phyloP scores from a whole-genome alignment of 495 filamentous ascomycete genomes.

The Chaetomium fimeti region DNA sequence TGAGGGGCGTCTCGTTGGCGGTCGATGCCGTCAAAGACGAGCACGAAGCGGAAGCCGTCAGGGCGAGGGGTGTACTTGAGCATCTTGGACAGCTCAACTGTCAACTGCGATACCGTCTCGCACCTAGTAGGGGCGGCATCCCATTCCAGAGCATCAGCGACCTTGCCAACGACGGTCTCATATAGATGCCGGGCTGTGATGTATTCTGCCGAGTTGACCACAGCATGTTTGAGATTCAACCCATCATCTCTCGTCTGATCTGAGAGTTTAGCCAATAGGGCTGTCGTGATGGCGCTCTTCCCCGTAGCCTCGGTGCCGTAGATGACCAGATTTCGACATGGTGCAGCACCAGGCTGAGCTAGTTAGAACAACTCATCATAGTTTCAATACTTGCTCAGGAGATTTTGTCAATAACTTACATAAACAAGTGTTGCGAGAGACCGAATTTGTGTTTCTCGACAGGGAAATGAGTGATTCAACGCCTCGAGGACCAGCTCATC shows the following conservation, averaged over 20 bases:
- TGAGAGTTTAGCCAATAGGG: conserved; percentile 51
- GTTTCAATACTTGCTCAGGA: not conserved
- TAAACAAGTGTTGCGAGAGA: conserved; percentile 61
- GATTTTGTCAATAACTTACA: conserved; percentile 44
- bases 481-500: conserved; percentile 53
- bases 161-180: conserved; percentile 58
- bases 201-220: conserved; percentile 79
- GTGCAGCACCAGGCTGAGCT: conserved; percentile 43
- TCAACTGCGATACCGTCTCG: conserved; percentile 73
- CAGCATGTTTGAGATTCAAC: conserved; percentile 56
- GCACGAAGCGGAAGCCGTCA: conserved; percentile 56
- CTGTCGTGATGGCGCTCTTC: conserved; percentile 68
- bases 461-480: conserved; percentile 54
- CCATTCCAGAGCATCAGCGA: conserved; percentile 54
- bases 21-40: conserved; percentile 92
- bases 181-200: conserved; percentile 87
- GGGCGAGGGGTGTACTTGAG: conserved; percentile 47
- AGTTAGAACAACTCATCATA: conserved; percentile 6
- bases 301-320: conserved; percentile 92
- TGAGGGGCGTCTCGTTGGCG: conserved; percentile 74
- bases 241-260: conserved; percentile 14
- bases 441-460: conserved; percentile 62
- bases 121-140: conserved; percentile 54
- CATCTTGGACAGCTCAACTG: conserved; percentile 63
- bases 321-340: conserved; percentile 63